Conservation (phyloP, 2,329 filamentous ascomycete species). For the Talaromyces albobiverticillius region DNA sequence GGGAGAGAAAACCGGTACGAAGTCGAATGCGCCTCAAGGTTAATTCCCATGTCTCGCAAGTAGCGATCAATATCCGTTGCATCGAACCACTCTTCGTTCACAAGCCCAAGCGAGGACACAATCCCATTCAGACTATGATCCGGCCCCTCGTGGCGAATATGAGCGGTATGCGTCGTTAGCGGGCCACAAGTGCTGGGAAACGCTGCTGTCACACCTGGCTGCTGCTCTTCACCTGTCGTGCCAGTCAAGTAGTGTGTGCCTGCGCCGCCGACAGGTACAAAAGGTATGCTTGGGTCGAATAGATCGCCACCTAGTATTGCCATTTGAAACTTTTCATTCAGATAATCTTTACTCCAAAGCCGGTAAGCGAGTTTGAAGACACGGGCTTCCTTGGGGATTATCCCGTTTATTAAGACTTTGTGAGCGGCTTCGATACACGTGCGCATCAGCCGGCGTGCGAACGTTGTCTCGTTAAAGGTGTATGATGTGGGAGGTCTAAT, state of each 20-base stretch:
- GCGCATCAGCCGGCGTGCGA: conserved; percentile 13
- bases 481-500: conserved; percentile 6
- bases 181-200: conserved; percentile 1
- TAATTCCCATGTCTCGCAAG: conserved; percentile 14
- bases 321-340: conserved; percentile 1
- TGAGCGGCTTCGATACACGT: conserved; percentile 8
- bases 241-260: conserved; percentile 2
- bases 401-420: background rate
- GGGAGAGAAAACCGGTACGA: background rate
- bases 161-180: background rate
- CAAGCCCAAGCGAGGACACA: conserved; percentile 2
- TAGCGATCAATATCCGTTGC: conserved; percentile 20
- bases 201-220: background rate
- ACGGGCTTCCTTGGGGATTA: background rate
- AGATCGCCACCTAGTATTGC: background rate
- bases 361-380: conserved; percentile 13
- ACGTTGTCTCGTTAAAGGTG: conserved; percentile 13
- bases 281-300: background rate
- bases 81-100: conserved; percentile 20
- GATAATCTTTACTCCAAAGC: conserved; percentile 7
- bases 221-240: background rate
- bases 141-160: conserved; percentile 3
- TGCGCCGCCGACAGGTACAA: conserved; percentile 4
- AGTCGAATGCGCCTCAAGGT: background rate
- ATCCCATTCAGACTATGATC: conserved; percentile 2